Percentiles rank a stretch among this genome's conserved stretches.
phyloP scores from a whole-genome alignment of 1,284 basidiomycete genomes.

The Cutaneotrichosporon spelunceum region DNA sequence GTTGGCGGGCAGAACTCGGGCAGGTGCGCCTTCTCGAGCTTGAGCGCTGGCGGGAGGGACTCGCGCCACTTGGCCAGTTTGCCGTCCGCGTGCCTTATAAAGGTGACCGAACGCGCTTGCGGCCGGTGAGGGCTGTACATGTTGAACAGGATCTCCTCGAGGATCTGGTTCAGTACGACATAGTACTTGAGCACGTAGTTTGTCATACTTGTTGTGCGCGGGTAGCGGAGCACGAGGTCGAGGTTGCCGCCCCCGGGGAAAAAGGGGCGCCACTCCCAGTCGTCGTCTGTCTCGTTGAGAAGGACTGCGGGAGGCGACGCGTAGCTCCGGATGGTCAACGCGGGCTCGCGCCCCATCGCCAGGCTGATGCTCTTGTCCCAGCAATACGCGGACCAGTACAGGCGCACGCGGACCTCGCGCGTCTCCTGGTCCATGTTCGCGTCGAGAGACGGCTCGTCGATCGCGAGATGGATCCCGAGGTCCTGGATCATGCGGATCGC shows the following conservation, averaged over 20 bases:
- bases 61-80: constrained; percentile 16
- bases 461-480: constrained; percentile 29
- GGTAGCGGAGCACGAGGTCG: constrained; percentile 20
- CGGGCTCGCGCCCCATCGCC: constrained; percentile 28
- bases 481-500: constrained; percentile 31
- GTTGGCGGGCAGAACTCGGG: constrained; percentile 26
- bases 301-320: constrained; percentile 13
- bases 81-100: constrained; percentile 23
- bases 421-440: constrained; percentile 25
- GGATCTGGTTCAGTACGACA: constrained; percentile 26
- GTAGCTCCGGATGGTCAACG: constrained; percentile 13
- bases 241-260: constrained; percentile 17
- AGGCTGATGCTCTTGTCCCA: constrained; percentile 27
- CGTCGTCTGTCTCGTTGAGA: constrained; percentile 19
- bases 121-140: constrained; percentile 31
- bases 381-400: constrained; percentile 30
- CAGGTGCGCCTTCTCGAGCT: constrained; percentile 13
- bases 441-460: constrained; percentile 26
- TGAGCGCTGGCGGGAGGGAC: constrained; percentile 12
- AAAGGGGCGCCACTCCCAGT: constrained; percentile 21
- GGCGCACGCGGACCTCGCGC: constrained; percentile 22
- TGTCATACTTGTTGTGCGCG: constrained; percentile 15
- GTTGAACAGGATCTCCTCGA: constrained; percentile 30
- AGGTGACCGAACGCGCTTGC: constrained; percentile 23
- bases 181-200: constrained; percentile 20